These are phyloP conservation scores for Marasmius fiardii DNA, from an alignment of 1,284 basidiomycete genomes.

Conservation along the genomic window DNA sequence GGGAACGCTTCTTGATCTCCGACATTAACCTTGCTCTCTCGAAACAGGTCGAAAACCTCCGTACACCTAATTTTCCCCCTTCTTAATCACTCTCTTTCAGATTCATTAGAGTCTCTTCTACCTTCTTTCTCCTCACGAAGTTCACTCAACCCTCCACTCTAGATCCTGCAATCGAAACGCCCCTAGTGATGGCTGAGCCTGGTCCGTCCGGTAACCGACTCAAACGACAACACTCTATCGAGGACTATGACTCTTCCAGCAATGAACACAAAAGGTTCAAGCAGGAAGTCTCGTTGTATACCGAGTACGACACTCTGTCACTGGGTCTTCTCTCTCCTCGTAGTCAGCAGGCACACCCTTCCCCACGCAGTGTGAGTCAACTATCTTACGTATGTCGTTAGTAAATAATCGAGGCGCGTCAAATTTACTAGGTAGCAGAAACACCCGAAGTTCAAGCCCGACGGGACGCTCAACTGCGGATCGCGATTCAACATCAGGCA, in stretches of 20 bases:
- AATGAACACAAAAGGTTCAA: not conserved
- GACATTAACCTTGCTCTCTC: not conserved
- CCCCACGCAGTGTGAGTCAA: conserved; percentile 1
- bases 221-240: conserved; percentile 4
- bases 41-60: not conserved
- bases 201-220: not conserved
- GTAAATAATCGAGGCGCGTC: not conserved
- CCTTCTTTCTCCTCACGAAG: not conserved
- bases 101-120: not conserved
- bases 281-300: not conserved
- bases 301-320: not conserved
- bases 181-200: conserved; percentile 2
- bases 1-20: conserved; percentile 2
- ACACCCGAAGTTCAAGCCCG: not conserved
- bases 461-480: conserved; percentile 1
- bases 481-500: not conserved
- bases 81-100: not conserved
- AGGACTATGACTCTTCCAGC: not conserved
- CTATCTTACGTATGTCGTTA: too few species aligned
- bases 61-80: not conserved
- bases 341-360: not conserved
- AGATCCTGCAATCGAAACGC: not conserved
- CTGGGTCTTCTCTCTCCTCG: not conserved
- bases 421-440: not conserved
- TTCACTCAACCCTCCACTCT: not conserved